These are phyloP conservation scores for Cornus kousa DNA, from an alignment of 148 eudicot genomes.

Conservation along the genomic window DNA sequence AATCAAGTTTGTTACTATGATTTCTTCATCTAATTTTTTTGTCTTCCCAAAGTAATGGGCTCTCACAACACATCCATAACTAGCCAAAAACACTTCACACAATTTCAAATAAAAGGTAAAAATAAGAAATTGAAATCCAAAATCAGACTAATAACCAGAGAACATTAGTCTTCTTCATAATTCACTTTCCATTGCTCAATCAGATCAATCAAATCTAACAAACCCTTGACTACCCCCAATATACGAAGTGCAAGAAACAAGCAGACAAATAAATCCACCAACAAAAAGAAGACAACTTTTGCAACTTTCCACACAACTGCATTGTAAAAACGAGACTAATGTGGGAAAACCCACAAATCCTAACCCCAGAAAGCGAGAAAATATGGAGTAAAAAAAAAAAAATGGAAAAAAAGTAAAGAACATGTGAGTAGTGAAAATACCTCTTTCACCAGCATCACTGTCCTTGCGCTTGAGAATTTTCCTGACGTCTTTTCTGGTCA, in stretches of 20 bases:
- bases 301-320: background rate
- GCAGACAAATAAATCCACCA: background rate
- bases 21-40: background rate
- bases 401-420: background rate
- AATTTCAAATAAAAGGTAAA: background rate
- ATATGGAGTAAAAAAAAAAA: background rate
- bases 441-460: slow-evolving; percentile 90
- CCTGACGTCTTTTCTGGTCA: slow-evolving; percentile 67
- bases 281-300: background rate
- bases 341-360: background rate
- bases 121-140: background rate
- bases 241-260: background rate
- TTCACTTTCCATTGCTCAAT: background rate
- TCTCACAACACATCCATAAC: background rate
- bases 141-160: background rate
- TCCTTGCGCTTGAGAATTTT: slow-evolving; percentile 94
- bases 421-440: slow-evolving; percentile 18
- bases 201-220: background rate
- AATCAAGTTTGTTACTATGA: background rate
- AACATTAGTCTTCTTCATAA: background rate
- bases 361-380: background rate
- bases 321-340: background rate
- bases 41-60: background rate
- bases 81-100: background rate
- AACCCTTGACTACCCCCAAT: background rate